Evolutionary conservation across 306 rosid species (phyloP).

Genomic region (Quercus bicolor): DNA sequence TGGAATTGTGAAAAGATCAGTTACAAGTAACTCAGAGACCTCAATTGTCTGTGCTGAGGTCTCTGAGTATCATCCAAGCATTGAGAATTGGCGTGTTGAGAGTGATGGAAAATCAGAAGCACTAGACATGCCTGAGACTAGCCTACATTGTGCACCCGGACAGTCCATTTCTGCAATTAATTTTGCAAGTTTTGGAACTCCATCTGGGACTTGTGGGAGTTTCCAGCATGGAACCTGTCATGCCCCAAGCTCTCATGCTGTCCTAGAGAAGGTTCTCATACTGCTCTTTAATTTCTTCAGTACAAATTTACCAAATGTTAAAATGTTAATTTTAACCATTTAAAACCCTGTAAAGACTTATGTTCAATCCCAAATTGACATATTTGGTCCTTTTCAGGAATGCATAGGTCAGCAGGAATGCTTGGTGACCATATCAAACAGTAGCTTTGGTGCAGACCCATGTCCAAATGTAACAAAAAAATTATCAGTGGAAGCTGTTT

Average conservation of each 20-base stretch:
- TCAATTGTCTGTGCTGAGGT: conserved; percentile 48
- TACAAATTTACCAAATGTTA: background rate
- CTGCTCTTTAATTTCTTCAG: background rate
- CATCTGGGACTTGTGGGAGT: conserved; percentile 69
- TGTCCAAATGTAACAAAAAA: conserved; percentile 55
- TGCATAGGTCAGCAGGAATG: conserved; percentile 58
- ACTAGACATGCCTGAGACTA: conserved; percentile 39
- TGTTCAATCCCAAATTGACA: background rate
- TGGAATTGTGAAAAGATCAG: conserved; percentile 55
- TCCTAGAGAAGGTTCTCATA: conserved; percentile 56
- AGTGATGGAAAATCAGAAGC: conserved; percentile 39
- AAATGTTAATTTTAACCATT: background rate
- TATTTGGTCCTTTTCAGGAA: conserved; percentile 25
- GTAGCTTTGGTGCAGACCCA: conserved; percentile 58
- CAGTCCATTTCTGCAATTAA: conserved; percentile 61
- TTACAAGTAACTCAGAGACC: conserved; percentile 29
- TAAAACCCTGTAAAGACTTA: background rate
- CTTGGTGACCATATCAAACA: conserved; percentile 41
- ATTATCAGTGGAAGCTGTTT: conserved; percentile 65
- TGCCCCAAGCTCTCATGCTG: conserved; percentile 46
- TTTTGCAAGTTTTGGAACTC: conserved; percentile 88
- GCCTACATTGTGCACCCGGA: conserved; percentile 59
- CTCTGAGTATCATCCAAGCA: conserved; percentile 39
- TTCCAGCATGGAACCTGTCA: conserved; percentile 66
- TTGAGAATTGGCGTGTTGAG: conserved; percentile 41